phyloP scores from a whole-genome alignment of 352 stramenopile species.

The Thalassiosira hispida region DNA sequence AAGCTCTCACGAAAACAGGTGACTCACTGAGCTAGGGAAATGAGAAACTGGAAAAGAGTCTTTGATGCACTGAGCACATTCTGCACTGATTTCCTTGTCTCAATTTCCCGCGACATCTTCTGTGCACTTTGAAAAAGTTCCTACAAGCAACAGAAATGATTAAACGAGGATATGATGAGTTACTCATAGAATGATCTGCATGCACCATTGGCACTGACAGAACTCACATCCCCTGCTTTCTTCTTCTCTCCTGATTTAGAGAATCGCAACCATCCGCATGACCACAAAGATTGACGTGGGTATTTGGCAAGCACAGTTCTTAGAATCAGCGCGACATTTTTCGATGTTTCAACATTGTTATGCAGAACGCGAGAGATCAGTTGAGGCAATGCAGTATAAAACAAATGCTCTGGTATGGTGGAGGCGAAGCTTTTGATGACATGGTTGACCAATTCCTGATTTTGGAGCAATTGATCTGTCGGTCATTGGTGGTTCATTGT shows the following conservation, averaged over 20 bases:
- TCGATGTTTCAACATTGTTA: conserved; percentile 66
- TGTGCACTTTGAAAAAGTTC: conserved; percentile 84
- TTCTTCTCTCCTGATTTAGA: conserved; percentile 87
- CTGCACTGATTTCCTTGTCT: conserved; percentile 75
- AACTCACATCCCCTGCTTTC: conserved; percentile 67
- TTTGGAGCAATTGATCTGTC: conserved; percentile 36
- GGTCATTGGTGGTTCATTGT: neutral
- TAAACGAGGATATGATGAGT: neutral
- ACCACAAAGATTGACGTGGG: conserved; percentile 96
- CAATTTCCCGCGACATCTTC: conserved; percentile 66
- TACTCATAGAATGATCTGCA: neutral
- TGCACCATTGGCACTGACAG: neutral
- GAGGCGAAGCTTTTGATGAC: conserved; percentile 53
- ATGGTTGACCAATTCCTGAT: conserved; percentile 56
- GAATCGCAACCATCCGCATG: conserved; percentile 92
- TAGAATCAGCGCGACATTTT: conserved; percentile 94
- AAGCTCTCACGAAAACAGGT: neutral
- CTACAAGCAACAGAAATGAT: conserved; percentile 18
- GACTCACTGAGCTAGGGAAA: conserved; percentile 90
- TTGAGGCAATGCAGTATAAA: conserved; percentile 98
- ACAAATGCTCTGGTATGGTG: conserved; percentile 90
- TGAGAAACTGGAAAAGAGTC: conserved; percentile 92
- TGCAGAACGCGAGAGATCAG: conserved; percentile 92
- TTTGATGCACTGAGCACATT: conserved; percentile 89
- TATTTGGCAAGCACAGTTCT: conserved; percentile 92